Base-by-base conservation (phyloP, 257 asterid species). In the Salvia hispanica region DNA sequence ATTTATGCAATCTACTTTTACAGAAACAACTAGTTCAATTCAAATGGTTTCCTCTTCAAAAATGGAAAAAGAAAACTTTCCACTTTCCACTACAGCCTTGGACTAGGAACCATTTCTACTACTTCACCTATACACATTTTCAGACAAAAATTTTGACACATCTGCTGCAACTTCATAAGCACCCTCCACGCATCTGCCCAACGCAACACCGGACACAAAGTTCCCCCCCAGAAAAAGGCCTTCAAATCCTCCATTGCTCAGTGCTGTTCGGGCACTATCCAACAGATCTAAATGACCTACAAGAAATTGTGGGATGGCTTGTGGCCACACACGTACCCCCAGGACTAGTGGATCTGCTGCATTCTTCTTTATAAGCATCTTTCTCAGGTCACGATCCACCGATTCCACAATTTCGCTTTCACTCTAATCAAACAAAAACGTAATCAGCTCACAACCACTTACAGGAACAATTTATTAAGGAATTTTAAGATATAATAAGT, bases 151-250 rank as follows among this genome's bases (percentile, higher is more conserved):
- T 2, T 84, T 78, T 6, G 83, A 76, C 16, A 93, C 97, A 67
- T 91, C 87, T 14, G 82, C 82, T 31, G 99, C 96, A 54, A 80
- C 79, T 34, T 90, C 91, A 81, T 85, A 93, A 37, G 91, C 99
- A 72, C 95, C 91, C 77, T 90, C 99, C 62, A 90, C 95, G 11
- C 99, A 90, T 82, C 95, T 81, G 28, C 99, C 99, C 82, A 93
- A 80, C 2, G 97, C 97, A 28, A 93, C 97, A 59, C 99, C 99
- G 60, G 95, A 76, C 36, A 77, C 95, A 69, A 88, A 90, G 81
- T 90, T 93, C 34, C 99, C 99, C 62, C 95, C 96, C 3, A 93
- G 91, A 77, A 93, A 85, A 54, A 93, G 70, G 14, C 99, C 99
- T 62, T 82, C 72, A 25, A 79, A 73, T 44, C 91, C 96, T 33